Conservation (phyloP, 257 asterid genomes). For the Solanum etuberosum region DNA sequence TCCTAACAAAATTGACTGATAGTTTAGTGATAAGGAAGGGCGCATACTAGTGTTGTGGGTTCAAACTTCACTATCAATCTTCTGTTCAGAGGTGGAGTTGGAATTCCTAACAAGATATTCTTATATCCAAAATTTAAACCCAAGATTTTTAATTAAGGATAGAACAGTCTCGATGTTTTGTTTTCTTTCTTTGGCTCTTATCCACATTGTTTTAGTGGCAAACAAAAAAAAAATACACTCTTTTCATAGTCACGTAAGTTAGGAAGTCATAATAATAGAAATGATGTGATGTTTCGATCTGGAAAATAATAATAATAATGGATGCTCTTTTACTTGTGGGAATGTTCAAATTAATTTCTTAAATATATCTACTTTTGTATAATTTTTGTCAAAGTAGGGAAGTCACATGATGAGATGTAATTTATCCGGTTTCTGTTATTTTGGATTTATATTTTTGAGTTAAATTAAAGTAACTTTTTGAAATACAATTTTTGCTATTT, state of each 20-base stretch:
- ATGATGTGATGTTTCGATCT: background rate
- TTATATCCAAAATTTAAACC: no score
- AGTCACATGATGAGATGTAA: background rate
- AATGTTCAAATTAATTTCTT: background rate
- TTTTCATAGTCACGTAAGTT: background rate
- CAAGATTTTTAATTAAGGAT: no score
- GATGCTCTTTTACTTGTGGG: background rate
- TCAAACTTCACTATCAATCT: no score
- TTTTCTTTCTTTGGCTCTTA: background rate
- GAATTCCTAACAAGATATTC: no score
- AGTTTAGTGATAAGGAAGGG: no score
- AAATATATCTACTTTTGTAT: background rate
- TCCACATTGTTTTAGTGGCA: background rate
- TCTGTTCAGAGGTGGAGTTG: rapidly evolving
- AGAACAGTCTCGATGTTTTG: rapidly evolving
- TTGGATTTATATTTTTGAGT: background rate
- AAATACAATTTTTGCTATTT: background rate
- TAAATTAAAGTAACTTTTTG: background rate
- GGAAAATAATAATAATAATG: background rate
- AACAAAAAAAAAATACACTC: background rate
- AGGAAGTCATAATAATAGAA: background rate
- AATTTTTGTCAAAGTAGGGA: background rate
- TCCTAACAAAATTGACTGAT: no score
- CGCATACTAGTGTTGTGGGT: no score
- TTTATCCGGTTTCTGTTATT: background rate